Base-by-base conservation (phyloP, 352 stramenopile genomes). In the Pseudoperonospora humuli region DNA sequence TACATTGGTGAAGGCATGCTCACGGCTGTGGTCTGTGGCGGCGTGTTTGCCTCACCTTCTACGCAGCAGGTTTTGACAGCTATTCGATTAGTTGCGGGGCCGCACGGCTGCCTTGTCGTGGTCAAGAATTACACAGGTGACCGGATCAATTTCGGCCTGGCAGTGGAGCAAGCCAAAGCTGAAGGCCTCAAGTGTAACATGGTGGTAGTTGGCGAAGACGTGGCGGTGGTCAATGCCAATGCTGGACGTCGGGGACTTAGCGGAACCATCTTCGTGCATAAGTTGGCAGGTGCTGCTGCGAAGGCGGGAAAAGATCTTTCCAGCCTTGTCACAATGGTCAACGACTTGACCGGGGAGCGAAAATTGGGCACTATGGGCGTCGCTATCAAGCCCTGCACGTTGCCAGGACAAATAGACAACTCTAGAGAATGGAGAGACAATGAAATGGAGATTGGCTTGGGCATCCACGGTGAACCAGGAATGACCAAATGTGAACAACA, bases 71-170 rank as follows among this genome's bases (percentile, higher is more conserved):
- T 99, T 41, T 73, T 98, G 14, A 79, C 84, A 7, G 95, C 95
- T n/a, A 98, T 99, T 64, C 84, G 89, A 23, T 73, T 93, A 17
- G 71, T 79, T 19, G 62, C 75, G 1, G 81, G 79, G 0, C 64
- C 71, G 3, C 74, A 84, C 28, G 94, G 95, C 29, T 97, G 91
- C 48, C 65, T 99, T 5, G 53, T 99, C 2, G 85, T 99, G 37
- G 92, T 99, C 21, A 99, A 98, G 77, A 99, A 99, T 75, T 99
- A 99, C 79, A 99, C 95, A 2, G 95, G 96, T 18, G 96, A 99
- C 70, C 80, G 93, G 29, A 75, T 99, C 28, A 99, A 99, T 71
- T 99, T 99, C 65, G 96, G 95, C 0, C 85, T 98, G 54, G 96
- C 96, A 5, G 87, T 95, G 21, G 96, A 99, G 71, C 83, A 92